These are phyloP conservation scores for Trametopsis cervina DNA, from an alignment of 768 basidiomycete genomes.

Conservation along the genomic window DNA sequence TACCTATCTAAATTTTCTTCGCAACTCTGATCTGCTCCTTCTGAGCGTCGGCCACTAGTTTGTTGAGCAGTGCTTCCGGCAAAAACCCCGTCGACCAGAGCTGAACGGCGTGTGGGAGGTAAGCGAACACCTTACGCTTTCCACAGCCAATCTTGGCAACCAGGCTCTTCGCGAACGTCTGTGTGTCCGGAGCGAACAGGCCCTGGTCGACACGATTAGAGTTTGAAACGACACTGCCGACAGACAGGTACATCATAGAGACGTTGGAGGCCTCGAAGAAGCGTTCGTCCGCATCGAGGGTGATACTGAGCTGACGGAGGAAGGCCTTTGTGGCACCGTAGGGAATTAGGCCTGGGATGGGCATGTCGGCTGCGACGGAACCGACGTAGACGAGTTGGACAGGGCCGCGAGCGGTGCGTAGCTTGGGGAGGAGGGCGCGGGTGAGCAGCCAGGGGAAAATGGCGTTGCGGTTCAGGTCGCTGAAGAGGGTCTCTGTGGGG, in stretches of 20 bases:
- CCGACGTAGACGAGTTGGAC: constrained; percentile 21
- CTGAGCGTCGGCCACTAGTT: constrained; percentile 2
- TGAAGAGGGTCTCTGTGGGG: constrained; percentile 12
- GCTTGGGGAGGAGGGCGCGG: constrained; percentile 22
- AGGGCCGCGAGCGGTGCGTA: constrained; percentile 19
- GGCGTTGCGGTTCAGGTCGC: constrained; percentile 15
- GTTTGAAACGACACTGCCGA: constrained; percentile 18
- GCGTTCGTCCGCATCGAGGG: constrained; percentile 20
- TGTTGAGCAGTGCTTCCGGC: constrained; percentile 1
- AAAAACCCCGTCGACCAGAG: constrained; percentile 2
- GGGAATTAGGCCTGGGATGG: constrained; percentile 18
- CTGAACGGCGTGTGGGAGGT: constrained; percentile 16
- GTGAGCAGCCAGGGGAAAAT: constrained; percentile 22
- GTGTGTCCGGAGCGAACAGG: constrained; percentile 13
- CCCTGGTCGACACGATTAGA: not conserved
- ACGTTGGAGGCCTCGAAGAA: constrained; percentile 17
- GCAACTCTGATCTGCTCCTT: too few relatives aligned
- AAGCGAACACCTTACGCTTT: constrained; percentile 14
- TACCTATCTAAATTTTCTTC: too few relatives aligned
- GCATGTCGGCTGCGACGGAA: constrained; percentile 15
- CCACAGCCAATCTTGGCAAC: constrained; percentile 19
- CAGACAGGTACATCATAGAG: constrained; percentile 17
- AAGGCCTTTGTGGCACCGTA: constrained; percentile 22
- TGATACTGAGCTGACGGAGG: constrained; percentile 16
- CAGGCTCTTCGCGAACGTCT: constrained; percentile 15